A percentile compares a stretch with the other conserved stretches of the same genome.
Conservation (phyloP, 805 yeast genomes). For the Candida khao-thaluensis region DNA sequence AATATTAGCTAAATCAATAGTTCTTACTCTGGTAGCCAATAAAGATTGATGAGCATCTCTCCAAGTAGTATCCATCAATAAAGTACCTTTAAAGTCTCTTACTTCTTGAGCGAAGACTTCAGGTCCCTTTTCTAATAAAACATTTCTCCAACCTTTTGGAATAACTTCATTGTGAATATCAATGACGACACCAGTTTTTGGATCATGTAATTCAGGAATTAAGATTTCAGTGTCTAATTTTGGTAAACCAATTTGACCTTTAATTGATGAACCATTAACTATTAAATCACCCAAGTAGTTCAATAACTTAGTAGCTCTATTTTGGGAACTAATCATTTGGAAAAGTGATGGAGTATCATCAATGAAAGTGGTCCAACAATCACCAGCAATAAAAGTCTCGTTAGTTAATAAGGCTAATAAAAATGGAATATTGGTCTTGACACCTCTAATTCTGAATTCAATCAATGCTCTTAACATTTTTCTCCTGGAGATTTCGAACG, state of each 20-base stretch:
- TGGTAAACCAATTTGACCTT: constrained; percentile 94
- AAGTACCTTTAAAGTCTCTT: constrained; percentile 77
- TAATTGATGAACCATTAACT: constrained; percentile 93
- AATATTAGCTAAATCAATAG: constrained; percentile 84
- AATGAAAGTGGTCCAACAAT: constrained; percentile 97
- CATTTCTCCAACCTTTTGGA: constrained; percentile 90
- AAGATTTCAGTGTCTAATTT: constrained; percentile 73
- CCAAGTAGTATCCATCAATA: constrained; percentile 99
- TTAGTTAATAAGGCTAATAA: constrained; percentile 87
- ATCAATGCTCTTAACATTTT: constrained; percentile 96
- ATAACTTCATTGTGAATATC: constrained; percentile 51
- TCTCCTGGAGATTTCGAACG: constrained; percentile 94
- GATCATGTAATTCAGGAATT: constrained; percentile 69
- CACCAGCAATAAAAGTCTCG: constrained; percentile 79
- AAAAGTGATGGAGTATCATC: constrained; percentile 97
- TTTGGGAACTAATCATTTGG: constrained; percentile 91
- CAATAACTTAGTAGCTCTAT: constrained; percentile 93
- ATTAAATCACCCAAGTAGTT: constrained; percentile 89
- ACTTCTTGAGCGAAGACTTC: constrained; percentile 87
- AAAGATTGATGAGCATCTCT: constrained; percentile 99
- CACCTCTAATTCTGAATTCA: constrained; percentile 98
- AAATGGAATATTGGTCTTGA: constrained; percentile 97
- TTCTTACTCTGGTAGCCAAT: constrained; percentile 95
- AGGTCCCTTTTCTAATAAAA: constrained; percentile 81
- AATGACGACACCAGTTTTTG: constrained; percentile 54